Evolutionary conservation across 352 stramenopile species (phyloP).

Genomic region (Phytophthora citrophthora): DNA sequence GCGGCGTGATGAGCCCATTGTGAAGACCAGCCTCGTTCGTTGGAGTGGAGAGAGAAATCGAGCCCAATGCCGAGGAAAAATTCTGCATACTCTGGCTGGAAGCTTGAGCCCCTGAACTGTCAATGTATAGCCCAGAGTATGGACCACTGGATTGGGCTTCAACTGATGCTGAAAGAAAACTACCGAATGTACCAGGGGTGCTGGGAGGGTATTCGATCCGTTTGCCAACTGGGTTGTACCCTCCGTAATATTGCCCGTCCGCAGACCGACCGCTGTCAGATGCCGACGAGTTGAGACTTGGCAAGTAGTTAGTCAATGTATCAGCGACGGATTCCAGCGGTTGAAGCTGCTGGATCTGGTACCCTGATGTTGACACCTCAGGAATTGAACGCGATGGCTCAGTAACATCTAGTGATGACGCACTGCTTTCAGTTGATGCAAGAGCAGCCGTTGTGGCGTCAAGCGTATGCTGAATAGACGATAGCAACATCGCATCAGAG

Average conservation of each 20-base stretch:
- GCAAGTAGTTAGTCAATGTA: constrained; percentile 49
- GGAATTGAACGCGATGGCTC: constrained; percentile 9
- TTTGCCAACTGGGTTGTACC: constrained; percentile 17
- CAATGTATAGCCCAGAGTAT: constrained; percentile 36
- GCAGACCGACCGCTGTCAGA: constrained; percentile 8
- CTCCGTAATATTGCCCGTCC: constrained; percentile 28
- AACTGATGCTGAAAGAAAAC: constrained; percentile 15
- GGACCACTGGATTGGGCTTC: constrained; percentile 7
- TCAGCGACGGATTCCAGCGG: constrained; percentile 36
- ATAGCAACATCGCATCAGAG: constrained; percentile 57
- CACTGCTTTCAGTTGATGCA: constrained; percentile 15
- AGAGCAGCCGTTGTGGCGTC: constrained; percentile 24
- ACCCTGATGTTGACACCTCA: constrained; percentile 5
- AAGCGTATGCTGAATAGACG: constrained; percentile 51
- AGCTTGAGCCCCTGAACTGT: constrained; percentile 22
- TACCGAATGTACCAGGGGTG: constrained; percentile 13
- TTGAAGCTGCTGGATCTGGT: constrained; percentile 40
- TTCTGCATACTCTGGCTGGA: constrained; percentile 23
- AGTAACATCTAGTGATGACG: constrained; percentile 4
- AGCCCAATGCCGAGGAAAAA: constrained; percentile 32
- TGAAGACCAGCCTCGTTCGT: constrained; percentile 19
- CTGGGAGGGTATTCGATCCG: constrained; percentile 3
- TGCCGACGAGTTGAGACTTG: constrained; percentile 11
- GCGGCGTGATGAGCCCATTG: constrained; percentile 34
- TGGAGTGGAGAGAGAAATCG: constrained; percentile 31